Conservation (phyloP, 441 rosid species). For the Brassica hybrid region DNA sequence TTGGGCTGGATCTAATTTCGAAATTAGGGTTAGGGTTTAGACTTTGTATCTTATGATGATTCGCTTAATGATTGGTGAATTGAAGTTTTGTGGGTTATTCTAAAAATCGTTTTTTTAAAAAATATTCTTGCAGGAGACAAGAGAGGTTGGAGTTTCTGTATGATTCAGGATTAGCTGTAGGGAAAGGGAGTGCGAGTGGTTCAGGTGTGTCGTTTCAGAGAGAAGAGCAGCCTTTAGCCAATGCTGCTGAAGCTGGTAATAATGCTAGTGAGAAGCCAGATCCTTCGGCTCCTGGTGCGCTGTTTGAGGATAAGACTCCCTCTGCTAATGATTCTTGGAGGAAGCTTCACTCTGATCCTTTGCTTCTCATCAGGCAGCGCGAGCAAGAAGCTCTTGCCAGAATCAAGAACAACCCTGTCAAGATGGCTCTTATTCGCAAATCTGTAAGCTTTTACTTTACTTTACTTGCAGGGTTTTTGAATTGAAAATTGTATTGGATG, state of each 20-base stretch:
- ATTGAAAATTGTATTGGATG: not conserved
- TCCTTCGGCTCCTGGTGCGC: conserved; percentile 71
- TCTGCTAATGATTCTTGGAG: conserved; percentile 92
- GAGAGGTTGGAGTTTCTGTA: conserved; percentile 95
- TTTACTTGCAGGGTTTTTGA: not conserved
- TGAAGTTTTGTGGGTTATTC: not conserved
- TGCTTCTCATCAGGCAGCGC: conserved; percentile 87
- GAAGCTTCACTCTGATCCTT: conserved; percentile 87
- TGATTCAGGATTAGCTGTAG: conserved; percentile 88
- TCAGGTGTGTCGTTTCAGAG: conserved; percentile 75
- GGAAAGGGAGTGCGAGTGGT: conserved; percentile 62
- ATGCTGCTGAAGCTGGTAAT: conserved; percentile 36
- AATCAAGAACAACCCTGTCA: conserved; percentile 87
- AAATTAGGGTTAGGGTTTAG: not conserved
- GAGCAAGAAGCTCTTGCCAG: conserved; percentile 92
- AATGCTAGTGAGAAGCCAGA: conserved; percentile 46
- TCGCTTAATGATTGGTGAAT: not conserved
- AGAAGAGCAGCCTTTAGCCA: conserved; percentile 55
- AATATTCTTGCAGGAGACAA: conserved; percentile 55
- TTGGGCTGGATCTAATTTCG: too few relatives aligned
- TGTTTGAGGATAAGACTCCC: conserved; percentile 82
- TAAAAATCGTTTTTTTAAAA: not conserved
- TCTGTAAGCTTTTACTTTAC: conserved; percentile 54
- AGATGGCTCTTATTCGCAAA: conserved; percentile 86
- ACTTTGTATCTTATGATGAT: not conserved